Evolutionary conservation across 2,329 filamentous ascomycete genomes (phyloP).

Genomic region (Fusarium fracticaudum): DNA sequence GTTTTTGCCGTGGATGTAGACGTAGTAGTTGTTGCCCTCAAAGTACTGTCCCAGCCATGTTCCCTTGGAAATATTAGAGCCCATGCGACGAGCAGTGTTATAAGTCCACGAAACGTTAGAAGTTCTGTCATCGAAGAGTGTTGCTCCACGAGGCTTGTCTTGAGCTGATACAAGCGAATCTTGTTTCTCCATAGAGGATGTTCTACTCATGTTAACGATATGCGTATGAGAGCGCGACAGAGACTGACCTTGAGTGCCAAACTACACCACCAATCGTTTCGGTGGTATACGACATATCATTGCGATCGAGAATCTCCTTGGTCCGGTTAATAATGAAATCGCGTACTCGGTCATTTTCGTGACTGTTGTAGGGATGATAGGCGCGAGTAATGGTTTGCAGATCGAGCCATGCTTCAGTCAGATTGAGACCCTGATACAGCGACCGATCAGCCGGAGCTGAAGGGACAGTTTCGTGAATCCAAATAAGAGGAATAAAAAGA

Average conservation of each 20-base stretch:
- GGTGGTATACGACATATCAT: slow-evolving; percentile 59
- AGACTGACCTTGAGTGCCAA: slow-evolving; percentile 41
- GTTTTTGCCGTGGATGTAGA: slow-evolving; percentile 86
- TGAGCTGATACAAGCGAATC: not conserved
- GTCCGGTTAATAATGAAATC: slow-evolving; percentile 79
- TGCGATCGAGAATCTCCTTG: slow-evolving; percentile 72
- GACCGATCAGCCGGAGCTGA: slow-evolving; percentile 62
- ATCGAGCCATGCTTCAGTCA: slow-evolving; percentile 88
- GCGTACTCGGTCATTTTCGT: slow-evolving; percentile 81
- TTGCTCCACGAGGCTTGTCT: slow-evolving; percentile 51
- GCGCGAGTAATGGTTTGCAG: slow-evolving; percentile 76
- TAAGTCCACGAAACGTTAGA: slow-evolving; percentile 78
- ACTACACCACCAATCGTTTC: slow-evolving; percentile 50
- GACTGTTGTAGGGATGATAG: slow-evolving; percentile 91
- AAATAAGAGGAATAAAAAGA: slow-evolving; percentile 75
- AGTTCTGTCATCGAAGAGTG: slow-evolving; percentile 80
- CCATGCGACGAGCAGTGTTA: slow-evolving; percentile 28
- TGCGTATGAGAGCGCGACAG: not conserved
- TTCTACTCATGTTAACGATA: slow-evolving; percentile 15
- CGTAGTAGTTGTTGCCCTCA: slow-evolving; percentile 90
- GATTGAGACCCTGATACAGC: slow-evolving; percentile 71
- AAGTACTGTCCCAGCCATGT: slow-evolving; percentile 74
- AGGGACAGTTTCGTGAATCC: slow-evolving; percentile 81
- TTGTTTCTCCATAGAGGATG: not conserved
- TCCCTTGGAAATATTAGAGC: slow-evolving; percentile 32